Base-by-base conservation (phyloP, 2,329 filamentous ascomycete genomes). In the Coleophoma eucalyptorum region DNA sequence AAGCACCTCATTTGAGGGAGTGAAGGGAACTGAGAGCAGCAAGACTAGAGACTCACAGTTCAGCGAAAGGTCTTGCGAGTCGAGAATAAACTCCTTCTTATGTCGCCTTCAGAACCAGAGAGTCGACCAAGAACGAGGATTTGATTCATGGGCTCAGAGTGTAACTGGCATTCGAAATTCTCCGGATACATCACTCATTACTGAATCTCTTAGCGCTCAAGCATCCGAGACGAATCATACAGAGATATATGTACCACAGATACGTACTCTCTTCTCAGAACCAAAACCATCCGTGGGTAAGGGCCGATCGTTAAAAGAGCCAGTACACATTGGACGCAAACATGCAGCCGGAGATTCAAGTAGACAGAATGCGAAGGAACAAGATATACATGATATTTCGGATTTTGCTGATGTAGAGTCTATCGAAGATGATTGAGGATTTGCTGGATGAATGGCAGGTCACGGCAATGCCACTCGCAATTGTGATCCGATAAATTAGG, bases 361-460 rank as follows among this genome's bases (percentile, higher is more conserved):
- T 10, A 15, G 13, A 4, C 5, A 2, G 18, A 26, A 21, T 12
- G n/a, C 18, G 50, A 43, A n/a, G 45, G 18, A 37, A 52, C 38
- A 33, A 48, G 32, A 37, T 46, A 11, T 4, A 6, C 16, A 35
- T 35, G 18, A 12, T 46, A 26, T 37, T 16, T 10, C 12, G 15
- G 44, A 20, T 18, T 18, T 12, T 19, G 19, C 18, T 19, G 19
- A 8, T 11, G 11, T 37, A 15, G 44, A 37, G 18, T 19, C 18
- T 16, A 58, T 60, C 32, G 54, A 57, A 47, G 55, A 59, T 58
- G 53, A 55, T 49, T 60, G 48, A 49, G 48, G 20, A 40, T 43
- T 53, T 49, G 37, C 37, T 50, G 48, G 19, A 13, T 42, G 21
- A 20, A 6, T 31, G 15, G 12, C 13, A 42, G 13, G 4, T 18